phyloP scores from a whole-genome alignment of 2,329 filamentous ascomycete genomes.

The Zymoseptoria pseudotritici region DNA sequence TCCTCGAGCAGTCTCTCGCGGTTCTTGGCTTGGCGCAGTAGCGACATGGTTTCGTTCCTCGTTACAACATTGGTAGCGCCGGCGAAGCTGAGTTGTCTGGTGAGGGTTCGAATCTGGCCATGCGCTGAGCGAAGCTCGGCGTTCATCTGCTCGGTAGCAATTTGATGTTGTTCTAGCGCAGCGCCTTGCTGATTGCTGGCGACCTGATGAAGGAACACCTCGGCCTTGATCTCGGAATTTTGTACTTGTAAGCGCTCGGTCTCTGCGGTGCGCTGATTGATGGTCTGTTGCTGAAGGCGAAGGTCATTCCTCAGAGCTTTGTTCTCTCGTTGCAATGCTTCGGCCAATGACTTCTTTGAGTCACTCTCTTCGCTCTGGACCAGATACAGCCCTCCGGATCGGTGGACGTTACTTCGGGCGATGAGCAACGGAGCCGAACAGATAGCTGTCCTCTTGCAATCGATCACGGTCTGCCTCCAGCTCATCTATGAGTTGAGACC shows the following conservation, averaged over 20 bases:
- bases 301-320: neutral
- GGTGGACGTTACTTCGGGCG: neutral
- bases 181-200: neutral
- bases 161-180: neutral
- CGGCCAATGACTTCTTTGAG: neutral
- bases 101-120: neutral
- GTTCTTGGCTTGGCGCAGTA: neutral
- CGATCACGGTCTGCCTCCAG: neutral
- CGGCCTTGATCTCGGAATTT: neutral
- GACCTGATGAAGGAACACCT: neutral
- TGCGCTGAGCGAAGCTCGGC: neutral
- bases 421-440: neutral
- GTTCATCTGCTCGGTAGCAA: neutral
- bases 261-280: neutral
- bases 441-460: neutral
- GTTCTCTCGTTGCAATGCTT: neutral
- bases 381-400: neutral
- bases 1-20: neutral
- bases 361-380: neutral
- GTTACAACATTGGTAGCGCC: conserved; percentile 1
- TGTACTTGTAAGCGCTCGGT: neutral
- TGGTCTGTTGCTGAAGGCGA: neutral
- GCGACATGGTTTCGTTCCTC: neutral
- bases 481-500: neutral
- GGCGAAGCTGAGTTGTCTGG: conserved; percentile 3